phyloP scores from a whole-genome alignment of 2,329 filamentous ascomycete genomes.

The Rutstroemia sp. region DNA sequence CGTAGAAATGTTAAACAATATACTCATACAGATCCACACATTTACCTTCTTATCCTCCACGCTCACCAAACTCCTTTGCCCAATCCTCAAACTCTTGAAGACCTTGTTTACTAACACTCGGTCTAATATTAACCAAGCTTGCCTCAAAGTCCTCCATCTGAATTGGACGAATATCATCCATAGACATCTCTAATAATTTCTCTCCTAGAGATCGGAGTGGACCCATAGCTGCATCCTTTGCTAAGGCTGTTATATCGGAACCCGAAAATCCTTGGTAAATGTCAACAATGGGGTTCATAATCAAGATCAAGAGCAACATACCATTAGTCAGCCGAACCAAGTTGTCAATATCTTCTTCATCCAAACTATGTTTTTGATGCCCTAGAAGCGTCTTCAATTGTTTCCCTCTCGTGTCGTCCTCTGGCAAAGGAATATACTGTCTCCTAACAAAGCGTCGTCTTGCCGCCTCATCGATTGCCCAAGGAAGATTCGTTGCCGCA shows the following conservation, averaged over 20 bases:
- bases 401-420: slow-evolving; percentile 68
- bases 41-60: slow-evolving; percentile 55
- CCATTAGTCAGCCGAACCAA: slow-evolving; percentile 73
- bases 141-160: slow-evolving; percentile 74
- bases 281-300: slow-evolving; percentile 7
- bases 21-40: background rate
- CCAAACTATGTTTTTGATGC: slow-evolving; percentile 66
- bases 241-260: slow-evolving; percentile 91
- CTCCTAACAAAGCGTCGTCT: slow-evolving; percentile 82
- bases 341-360: slow-evolving; percentile 60
- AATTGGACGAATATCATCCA: slow-evolving; percentile 90
- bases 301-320: slow-evolving; percentile 10
- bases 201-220: slow-evolving; percentile 86
- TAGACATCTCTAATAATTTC: slow-evolving; percentile 79
- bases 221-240: slow-evolving; percentile 97
- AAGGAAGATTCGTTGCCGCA: slow-evolving; percentile 91
- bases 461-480: slow-evolving; percentile 96
- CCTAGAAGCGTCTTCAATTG: slow-evolving; percentile 75
- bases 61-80: slow-evolving; percentile 87
- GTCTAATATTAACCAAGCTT: slow-evolving; percentile 77
- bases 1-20: background rate
- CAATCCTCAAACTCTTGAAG: slow-evolving; percentile 89
- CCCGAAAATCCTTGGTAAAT: slow-evolving; percentile 75
- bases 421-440: slow-evolving; percentile 93
- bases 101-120: slow-evolving; percentile 80